Base-by-base conservation (phyloP, 2,329 filamentous ascomycete genomes). In the Penicillium sclerotiorum region DNA sequence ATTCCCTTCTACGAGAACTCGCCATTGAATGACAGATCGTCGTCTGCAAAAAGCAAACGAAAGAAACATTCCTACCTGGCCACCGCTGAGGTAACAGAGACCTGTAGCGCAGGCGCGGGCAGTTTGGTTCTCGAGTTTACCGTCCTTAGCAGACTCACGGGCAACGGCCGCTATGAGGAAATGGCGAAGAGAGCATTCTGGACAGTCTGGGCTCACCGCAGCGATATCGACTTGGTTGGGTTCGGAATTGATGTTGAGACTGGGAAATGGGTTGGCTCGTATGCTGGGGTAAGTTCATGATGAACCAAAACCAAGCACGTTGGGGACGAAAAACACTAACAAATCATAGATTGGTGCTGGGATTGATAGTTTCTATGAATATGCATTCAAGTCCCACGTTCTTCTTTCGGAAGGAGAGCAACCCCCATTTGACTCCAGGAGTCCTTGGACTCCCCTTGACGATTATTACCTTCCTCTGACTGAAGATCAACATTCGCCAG, bases 351-450 rank as follows among this genome's bases (percentile, higher is more conserved):
- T 99, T 60, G 94, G 94, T 42, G 94, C 94, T 7, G 94, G 94
- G 32, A 90, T 96, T 64, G 94, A 99, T 74, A 96, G 92, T 73
- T 99, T 99, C 74, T 97, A 96, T 65, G 94, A 99, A 73, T 99
- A 99, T 71, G 92, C 94, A 3, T 81, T 97, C 63, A 99, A 99
- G 73, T 91, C 91, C 15, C 86, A 96, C 66, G 89, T 99, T 52
- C 74, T 99, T 20, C 82, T 97, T 18, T 96, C 93, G 2, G 89
- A 90, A 1, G 84, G 88, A 50, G 79, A 69, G 21, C 67, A 64
- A 17, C 65, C 69, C 9, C 52, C 56, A 4, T 65, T 66, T 41
- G 61, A 73, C 42, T 35, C 46, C 9, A 69, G 77, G 18, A 69
- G 73, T 56, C 64, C 77, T 57, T 66, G 76, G 63, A 66, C 74